Evolutionary conservation across 164 flowering plant genomes (phyloP).

Genomic region (Kalanchoe fedtschenkoi): DNA sequence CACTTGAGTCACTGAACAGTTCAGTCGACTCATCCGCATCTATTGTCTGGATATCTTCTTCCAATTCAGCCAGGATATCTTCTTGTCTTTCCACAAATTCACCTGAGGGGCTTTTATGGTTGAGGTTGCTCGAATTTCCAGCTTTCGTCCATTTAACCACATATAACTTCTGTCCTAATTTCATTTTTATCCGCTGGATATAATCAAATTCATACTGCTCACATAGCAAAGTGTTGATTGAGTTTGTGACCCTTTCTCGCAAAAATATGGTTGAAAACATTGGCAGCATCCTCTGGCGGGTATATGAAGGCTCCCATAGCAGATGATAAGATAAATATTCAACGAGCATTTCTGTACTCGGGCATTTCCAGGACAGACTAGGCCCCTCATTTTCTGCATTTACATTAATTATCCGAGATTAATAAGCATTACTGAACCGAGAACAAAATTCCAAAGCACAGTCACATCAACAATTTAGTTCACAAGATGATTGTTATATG

Average conservation of each 20-base stretch:
- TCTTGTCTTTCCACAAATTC: slow-evolving; percentile 17
- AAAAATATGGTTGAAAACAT: slow-evolving; percentile 74
- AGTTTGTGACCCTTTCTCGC: slow-evolving; percentile 55
- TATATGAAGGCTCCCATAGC: slow-evolving; percentile 70
- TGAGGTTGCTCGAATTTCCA: slow-evolving; percentile 9
- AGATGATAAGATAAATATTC: slow-evolving; percentile 67
- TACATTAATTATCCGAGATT: not conserved
- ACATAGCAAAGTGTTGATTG: slow-evolving; percentile 25
- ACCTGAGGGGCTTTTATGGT: slow-evolving; percentile 12
- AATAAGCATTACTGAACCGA: not conserved
- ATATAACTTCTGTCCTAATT: slow-evolving; percentile 53
- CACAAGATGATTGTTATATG: too few relatives aligned
- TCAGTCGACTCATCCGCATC: slow-evolving; percentile 29
- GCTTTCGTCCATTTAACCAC: slow-evolving; percentile 79
- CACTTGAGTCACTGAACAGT: slow-evolving; percentile 42
- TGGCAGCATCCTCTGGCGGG: slow-evolving; percentile 66
- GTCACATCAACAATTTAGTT: not conserved
- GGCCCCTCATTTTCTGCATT: slow-evolving; percentile 37
- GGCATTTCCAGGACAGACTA: slow-evolving; percentile 45
- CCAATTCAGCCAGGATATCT: slow-evolving; percentile 7
- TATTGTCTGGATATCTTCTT: slow-evolving; percentile 12
- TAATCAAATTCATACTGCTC: slow-evolving; percentile 73
- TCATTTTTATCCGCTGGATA: slow-evolving; percentile 56
- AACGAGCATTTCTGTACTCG: slow-evolving; percentile 47
- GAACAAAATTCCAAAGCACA: not conserved